Evolutionary conservation across 2,329 filamentous ascomycete genomes (phyloP), one percentile per base, ranked within the genome.

Genomic region (Aureobasidium sp.): DNA sequence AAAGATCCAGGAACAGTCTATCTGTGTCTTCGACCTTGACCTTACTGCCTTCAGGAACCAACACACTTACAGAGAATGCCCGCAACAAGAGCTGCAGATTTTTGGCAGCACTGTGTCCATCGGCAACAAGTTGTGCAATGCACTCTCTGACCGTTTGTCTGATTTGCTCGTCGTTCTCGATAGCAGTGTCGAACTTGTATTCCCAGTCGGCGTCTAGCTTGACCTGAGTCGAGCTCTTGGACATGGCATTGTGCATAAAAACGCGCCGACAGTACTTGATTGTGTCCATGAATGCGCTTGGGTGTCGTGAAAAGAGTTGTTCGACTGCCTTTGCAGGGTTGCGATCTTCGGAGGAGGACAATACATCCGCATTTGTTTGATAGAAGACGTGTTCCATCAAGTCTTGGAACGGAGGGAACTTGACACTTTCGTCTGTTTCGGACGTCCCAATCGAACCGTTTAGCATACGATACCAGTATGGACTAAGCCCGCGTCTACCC

Each of bases 401-500:
- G 17, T 73, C 70, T 39, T 74, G 70, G 65, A 82, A 81, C 14
- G 74, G 69, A 7, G 80, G 80, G 55, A 78, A 71, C 31, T 31
- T 1, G 22, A 63, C n/a, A 72, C 69, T 25, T 72, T 73, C 4
- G 27, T 67, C 64, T 7, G 62, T 61, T 9, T 68, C 65, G 1
- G 63, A 49, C 1, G 64, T 63, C 1, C 67, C 64, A 20, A 66
- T 75, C 4, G 72, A 66, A 3, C 71, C 61, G 77, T 88, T 87
- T 14, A 87, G 74, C 70, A 87, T 82, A 51, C 78, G 76, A 68
- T 87, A 87, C 85, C 86, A 89, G 70, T 88, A 87, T 12, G 87
- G 86, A 74, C 96, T 91, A 4, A 97, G 80, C 0, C 94, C 94
- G 73, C 91, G 92, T 64, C 85, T 87, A 1, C 91, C 94, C 76